Evolutionary conservation across 306 rosid species (phyloP).

Genomic region (Rubus idaeus): DNA sequence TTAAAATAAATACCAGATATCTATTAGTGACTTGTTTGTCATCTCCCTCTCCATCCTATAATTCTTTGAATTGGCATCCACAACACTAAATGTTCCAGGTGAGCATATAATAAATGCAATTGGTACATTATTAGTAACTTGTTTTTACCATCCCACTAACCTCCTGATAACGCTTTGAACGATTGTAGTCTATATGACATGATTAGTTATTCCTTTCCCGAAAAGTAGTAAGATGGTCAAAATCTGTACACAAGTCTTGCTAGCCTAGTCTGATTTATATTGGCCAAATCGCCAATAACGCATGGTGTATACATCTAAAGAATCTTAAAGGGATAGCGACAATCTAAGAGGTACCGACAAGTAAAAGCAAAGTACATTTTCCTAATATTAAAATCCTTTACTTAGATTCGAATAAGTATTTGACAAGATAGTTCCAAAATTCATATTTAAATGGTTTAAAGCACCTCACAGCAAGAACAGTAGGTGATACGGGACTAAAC

Average conservation of each 20-base stretch:
- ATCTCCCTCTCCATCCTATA: not conserved
- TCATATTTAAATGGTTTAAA: not conserved
- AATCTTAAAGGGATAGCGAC: not conserved
- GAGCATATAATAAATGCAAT: not conserved
- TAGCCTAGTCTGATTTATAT: not conserved
- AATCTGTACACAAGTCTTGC: not conserved
- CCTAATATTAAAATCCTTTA: not conserved
- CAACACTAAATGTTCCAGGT: not conserved
- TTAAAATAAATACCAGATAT: not conserved
- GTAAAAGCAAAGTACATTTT: not conserved
- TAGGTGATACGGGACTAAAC: not conserved
- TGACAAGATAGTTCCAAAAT: slow-evolving; percentile 8
- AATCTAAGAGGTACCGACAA: slow-evolving; percentile 3
- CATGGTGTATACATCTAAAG: slow-evolving; percentile 6
- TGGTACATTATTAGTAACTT: not conserved
- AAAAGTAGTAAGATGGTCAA: not conserved
- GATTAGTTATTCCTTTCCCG: not conserved
- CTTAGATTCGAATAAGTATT: not conserved
- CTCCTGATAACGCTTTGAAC: not conserved
- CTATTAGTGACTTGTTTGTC: not conserved
- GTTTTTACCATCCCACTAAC: not conserved
- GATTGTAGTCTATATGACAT: not conserved
- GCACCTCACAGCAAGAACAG: slow-evolving; percentile 7
- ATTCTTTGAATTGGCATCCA: not conserved
- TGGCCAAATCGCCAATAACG: not conserved